These are phyloP conservation scores for Filobasidium wieringae DNA, from an alignment of 768 basidiomycete genomes.

Conservation along the genomic window DNA sequence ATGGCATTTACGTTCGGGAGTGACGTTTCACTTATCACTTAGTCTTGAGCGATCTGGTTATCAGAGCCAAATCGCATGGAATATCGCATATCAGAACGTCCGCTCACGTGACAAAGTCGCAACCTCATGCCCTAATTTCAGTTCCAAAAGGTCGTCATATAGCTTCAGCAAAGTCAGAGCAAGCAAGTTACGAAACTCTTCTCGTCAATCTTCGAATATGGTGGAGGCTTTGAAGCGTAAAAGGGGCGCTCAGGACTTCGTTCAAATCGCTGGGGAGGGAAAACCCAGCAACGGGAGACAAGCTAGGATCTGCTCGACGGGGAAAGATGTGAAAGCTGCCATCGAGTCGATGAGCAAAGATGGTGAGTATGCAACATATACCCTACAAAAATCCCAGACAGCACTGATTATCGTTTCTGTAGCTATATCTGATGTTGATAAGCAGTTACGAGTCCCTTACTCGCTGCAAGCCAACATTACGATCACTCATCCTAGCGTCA, in stretches of 20 bases:
- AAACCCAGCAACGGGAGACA: constrained; percentile 20
- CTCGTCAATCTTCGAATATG: background rate
- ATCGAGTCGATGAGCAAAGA: constrained; percentile 23
- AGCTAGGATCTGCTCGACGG: constrained; percentile 24
- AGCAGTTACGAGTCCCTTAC: constrained; percentile 29
- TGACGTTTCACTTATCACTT: no score
- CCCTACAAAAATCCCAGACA: background rate
- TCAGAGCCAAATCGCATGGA: no score
- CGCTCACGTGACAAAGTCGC: no score
- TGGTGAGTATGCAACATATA: constrained; percentile 16
- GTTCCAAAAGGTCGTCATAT: no score
- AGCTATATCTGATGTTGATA: constrained; percentile 32
- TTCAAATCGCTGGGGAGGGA: background rate
- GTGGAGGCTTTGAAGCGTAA: constrained; percentile 28
- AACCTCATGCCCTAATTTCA: no score
- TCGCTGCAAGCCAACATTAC: constrained; percentile 25
- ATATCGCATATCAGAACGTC: no score
- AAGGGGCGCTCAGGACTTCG: constrained; percentile 11
- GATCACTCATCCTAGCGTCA: constrained; percentile 28
- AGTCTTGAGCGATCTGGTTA: no score
- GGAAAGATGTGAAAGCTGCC: constrained; percentile 27
- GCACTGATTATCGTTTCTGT: background rate
- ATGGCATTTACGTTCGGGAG: no score
- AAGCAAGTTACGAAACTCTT: no score
- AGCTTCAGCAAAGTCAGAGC: no score